A percentile compares a stretch with the other conserved stretches of the same genome.
phyloP scores from a whole-genome alignment of 2,329 filamentous ascomycete species.

The Penicillium decumbens region DNA sequence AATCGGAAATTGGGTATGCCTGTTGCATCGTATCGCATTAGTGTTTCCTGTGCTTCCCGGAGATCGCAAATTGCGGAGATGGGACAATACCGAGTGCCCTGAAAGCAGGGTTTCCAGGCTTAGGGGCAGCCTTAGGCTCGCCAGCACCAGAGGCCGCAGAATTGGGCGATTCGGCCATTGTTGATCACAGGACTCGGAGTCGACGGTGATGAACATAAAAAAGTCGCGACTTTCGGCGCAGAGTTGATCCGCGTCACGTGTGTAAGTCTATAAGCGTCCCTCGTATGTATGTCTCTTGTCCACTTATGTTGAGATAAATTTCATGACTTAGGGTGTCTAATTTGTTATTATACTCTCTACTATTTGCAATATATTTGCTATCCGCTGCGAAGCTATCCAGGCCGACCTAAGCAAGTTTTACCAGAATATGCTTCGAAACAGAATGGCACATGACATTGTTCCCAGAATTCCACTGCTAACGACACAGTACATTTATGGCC shows the following conservation, averaged over 20 bases:
- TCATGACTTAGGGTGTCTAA: too few species aligned
- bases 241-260: slow-evolving; percentile 20
- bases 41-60: neutral
- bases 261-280: neutral
- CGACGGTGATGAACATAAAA: slow-evolving; percentile 9
- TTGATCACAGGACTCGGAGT: neutral
- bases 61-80: neutral
- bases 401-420: too few species aligned
- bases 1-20: slow-evolving; percentile 78
- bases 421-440: too few species aligned
- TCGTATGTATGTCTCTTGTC: neutral
- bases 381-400: too few species aligned
- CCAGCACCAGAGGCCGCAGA: slow-evolving; percentile 36
- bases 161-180: slow-evolving; percentile 38
- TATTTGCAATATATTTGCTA: too few species aligned
- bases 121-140: slow-evolving; percentile 39
- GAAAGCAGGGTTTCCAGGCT: slow-evolving; percentile 63
- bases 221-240: slow-evolving; percentile 13
- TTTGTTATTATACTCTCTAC: too few species aligned
- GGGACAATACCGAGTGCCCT: slow-evolving; percentile 59
- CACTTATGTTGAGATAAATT: too few species aligned
- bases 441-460: too few species aligned
- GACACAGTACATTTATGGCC: too few species aligned
- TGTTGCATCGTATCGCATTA: slow-evolving; percentile 29
- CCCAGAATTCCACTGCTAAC: too few species aligned